These are phyloP conservation scores for Pezicula carpinea DNA, from an alignment of 2,329 filamentous ascomycete species.

Conservation along the genomic window DNA sequence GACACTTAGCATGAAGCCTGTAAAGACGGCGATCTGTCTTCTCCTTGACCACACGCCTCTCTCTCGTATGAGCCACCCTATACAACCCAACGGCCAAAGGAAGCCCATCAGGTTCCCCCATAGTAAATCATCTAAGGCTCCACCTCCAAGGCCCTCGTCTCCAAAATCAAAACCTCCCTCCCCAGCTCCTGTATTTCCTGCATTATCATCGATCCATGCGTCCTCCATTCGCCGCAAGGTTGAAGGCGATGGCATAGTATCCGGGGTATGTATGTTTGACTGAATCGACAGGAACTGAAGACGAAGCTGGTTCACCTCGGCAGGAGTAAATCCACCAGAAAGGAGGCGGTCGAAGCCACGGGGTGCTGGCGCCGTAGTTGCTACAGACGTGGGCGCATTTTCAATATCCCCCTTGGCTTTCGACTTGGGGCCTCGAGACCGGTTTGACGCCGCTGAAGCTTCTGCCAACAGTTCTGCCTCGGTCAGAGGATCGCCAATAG, in stretches of 20 bases:
- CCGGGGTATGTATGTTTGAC: slow-evolving; percentile 75
- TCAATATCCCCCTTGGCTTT: slow-evolving; percentile 6
- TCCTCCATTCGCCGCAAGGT: slow-evolving; percentile 79
- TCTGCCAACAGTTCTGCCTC: slow-evolving; percentile 66
- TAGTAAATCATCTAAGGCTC: slow-evolving; percentile 75
- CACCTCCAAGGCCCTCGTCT: slow-evolving; percentile 23
- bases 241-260: slow-evolving; percentile 79
- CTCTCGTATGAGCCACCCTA: slow-evolving; percentile 81
- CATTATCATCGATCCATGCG: slow-evolving; percentile 77
- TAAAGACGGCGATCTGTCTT: slow-evolving; percentile 80
- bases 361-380: slow-evolving; percentile 47
- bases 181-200: slow-evolving; percentile 20
- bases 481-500: slow-evolving; percentile 73
- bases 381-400: slow-evolving; percentile 8
- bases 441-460: slow-evolving; percentile 31
- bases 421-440: slow-evolving; percentile 14
- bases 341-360: slow-evolving; percentile 87
- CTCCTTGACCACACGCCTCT: slow-evolving; percentile 82
- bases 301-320: slow-evolving; percentile 79
- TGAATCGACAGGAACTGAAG: slow-evolving; percentile 87
- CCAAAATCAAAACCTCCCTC: slow-evolving; percentile 3
- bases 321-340: slow-evolving; percentile 71
- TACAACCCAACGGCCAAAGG: slow-evolving; percentile 85
- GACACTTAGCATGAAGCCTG: slow-evolving; percentile 77
- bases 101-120: slow-evolving; percentile 89